These are phyloP conservation scores for Fusarium ambrosium DNA, from an alignment of 2,329 filamentous ascomycete genomes.

Conservation along the genomic window DNA sequence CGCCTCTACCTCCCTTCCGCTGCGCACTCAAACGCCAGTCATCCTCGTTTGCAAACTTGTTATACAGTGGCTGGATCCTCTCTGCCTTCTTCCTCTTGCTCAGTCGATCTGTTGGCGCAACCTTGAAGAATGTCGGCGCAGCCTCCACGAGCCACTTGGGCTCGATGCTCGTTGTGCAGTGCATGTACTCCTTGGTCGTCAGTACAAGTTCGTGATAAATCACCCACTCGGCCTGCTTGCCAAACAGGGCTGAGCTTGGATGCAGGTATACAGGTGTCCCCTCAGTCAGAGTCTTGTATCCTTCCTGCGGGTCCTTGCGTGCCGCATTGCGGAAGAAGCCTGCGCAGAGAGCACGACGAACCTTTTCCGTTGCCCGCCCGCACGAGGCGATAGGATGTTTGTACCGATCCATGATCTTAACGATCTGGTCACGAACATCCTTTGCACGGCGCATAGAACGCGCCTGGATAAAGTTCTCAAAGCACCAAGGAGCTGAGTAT, in stretches of 20 bases:
- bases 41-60: conserved; percentile 91
- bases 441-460: conserved; percentile 89
- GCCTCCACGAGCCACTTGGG: conserved; percentile 95
- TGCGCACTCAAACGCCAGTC: conserved; percentile 96
- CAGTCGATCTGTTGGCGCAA: conserved; percentile 86
- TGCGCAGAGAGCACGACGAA: conserved; percentile 88
- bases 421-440: conserved; percentile 91
- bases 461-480: conserved; percentile 97
- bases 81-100: conserved; percentile 95
- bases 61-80: conserved; percentile 94
- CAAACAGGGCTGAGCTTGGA: conserved; percentile 90
- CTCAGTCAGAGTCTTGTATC: conserved; percentile 97
- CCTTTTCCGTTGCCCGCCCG: conserved; percentile 86
- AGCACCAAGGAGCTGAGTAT: conserved; percentile 91
- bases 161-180: conserved; percentile 91
- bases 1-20: conserved; percentile 84
- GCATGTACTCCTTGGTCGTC: conserved; percentile 99
- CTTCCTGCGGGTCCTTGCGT: conserved; percentile 94
- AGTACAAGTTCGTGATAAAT: conserved; percentile 93
- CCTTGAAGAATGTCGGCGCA: conserved; percentile 99
- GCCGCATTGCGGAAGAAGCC: conserved; percentile 97
- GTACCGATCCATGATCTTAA: conserved; percentile 94
- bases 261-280: conserved; percentile 96
- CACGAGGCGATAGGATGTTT: conserved; percentile 86
- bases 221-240: conserved; percentile 96